Base-by-base conservation (phyloP, 371 early-diverging fungal genomes). In the Lichtheimia corymbifera region DNA sequence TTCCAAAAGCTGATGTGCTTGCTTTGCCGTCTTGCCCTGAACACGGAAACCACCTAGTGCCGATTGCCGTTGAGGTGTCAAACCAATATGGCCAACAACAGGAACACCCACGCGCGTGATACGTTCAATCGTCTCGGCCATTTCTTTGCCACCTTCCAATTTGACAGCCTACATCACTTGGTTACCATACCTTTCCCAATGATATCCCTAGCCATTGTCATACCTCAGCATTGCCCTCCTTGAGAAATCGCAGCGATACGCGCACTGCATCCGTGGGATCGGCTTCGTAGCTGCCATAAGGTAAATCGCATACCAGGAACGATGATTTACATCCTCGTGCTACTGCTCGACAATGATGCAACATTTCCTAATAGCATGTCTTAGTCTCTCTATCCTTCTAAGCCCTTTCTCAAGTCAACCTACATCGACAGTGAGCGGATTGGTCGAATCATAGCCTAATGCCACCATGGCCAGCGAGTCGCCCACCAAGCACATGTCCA, bases 391-490 rank as follows among this genome's bases (percentile, higher is more conserved):
- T 28, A 30, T 67, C 18, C 13, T 40, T 20, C 2, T 47, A 5
- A 6, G 1, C 18, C 7, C 2, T 18, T 47, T 20, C n/a, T 15
- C 15, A 14, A 12, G 12, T 5, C 24, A 3, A 49, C 28, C 25
- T 77, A 89, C 91, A 57, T 96, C 94, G 35, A 97, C 77, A 0
- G 97, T 93, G n/a, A 96, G 76, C 53, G 85, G 83, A 50, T 89
- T 89, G 14, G 97, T 97, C 14, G 87, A 87, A 43, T 91, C 86
- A 71, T 91, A 88, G 5, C 97, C 97, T 43, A 98, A 76, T 0
- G 93, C 89, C 0, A 97, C 97, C 97, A 97, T 98, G 13, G 94
- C 97, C 56, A 97, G 74, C 1, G 94, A 94, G 73, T 97, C 99
- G 15, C 99, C 99, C 2, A 98, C 96, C 9, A 98, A 85, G 53